Percentiles rank a stretch among this genome's conserved stretches.
These are phyloP conservation scores for Rhexocercosporidium sp. DNA, from an alignment of 2,329 filamentous ascomycete species.

Conservation along the genomic window DNA sequence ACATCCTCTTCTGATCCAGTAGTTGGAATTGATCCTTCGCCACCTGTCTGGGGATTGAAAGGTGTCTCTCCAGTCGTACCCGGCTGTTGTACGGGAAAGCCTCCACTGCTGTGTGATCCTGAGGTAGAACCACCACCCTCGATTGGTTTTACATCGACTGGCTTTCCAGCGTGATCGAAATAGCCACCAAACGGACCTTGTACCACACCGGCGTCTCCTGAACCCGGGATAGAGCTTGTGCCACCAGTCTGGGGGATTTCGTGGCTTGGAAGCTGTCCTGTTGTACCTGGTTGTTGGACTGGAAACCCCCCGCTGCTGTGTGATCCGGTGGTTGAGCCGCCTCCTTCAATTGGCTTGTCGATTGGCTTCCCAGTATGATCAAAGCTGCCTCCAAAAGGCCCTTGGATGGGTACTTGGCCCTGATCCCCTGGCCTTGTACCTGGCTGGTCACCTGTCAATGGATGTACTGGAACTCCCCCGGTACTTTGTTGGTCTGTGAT, in stretches of 20 bases:
- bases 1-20: not conserved
- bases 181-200: not conserved
- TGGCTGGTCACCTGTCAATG: not conserved
- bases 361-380: not conserved
- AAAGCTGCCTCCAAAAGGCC: not conserved
- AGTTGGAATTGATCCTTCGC: not conserved
- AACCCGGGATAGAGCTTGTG: not conserved
- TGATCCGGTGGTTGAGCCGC: not conserved
- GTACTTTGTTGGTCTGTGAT: too few relatives aligned
- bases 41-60: not conserved
- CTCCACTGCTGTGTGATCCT: not conserved
- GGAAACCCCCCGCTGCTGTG: not conserved
- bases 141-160: not conserved
- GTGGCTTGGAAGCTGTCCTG: not conserved
- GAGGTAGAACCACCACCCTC: not conserved
- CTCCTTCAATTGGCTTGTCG: not conserved
- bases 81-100: not conserved
- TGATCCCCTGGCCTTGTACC: not conserved
- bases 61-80: not conserved
- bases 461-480: not conserved
- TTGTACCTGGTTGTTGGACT: not conserved
- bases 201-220: not conserved
- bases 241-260: not conserved
- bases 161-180: not conserved
- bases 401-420: too few relatives aligned